Evolutionary conservation across 2,329 filamentous ascomycete species (phyloP), one percentile per base, ranked within the genome.

Genomic region (Rutstroemia sp.): DNA sequence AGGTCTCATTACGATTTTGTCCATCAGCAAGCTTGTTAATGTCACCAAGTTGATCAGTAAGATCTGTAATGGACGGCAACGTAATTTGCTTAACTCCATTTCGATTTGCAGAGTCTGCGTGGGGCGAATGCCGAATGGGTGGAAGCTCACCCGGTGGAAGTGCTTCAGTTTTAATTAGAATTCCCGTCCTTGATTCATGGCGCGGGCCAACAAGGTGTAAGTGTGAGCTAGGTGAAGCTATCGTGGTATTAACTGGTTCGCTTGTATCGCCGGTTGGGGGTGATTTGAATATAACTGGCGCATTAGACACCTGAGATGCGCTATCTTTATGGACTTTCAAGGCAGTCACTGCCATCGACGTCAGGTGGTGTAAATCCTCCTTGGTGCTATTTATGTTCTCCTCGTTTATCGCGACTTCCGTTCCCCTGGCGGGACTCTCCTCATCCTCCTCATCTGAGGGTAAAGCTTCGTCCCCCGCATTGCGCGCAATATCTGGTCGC

Each of bases 401-500:
- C 58, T 61, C 63, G 57, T 60, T 69, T 12, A 63, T 49, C 17
- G 58, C 59, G 10, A 59, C 58, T n/a, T 48, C 51, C 27, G 60
- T 60, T 14, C 59, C 63, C 30, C 63, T 63, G 47, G 56, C 36
- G 2, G 56, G 48, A 34, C 27, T 68, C 60, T 74, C 73, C 47
- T 75, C 72, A 14, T 73, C 73, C 54, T 73, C 71, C 54, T 71
- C 68, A 56, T 73, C 74, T 2, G 72, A 73, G 21, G 77, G 75
- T 48, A 88, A 73, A 21, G 80, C 76, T 61, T 76, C 69, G 60
- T 73, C 72, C 60, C 77, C 79, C 57, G 82, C 86, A 66, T 73
- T 68, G 61, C 72, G 73, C 57, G 84, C 84, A 66, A 89, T 79
- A 51, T 90, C 84, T 51, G 80, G 83, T 62, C 76, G 76, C 66